Conservation (phyloP, 345 rosid genomes). For the Zanthoxylum bungeanum region DNA sequence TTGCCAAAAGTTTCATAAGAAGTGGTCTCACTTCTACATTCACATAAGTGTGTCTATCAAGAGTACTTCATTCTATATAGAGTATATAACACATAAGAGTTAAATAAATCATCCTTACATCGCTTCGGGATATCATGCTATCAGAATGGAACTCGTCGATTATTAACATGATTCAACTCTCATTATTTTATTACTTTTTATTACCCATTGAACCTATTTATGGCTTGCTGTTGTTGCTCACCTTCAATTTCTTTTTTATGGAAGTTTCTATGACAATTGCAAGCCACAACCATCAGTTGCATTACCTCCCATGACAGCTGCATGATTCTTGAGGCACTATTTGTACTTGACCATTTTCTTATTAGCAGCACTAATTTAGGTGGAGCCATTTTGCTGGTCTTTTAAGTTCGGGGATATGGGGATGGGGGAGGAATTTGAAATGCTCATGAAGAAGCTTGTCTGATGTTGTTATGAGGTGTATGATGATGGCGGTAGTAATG, state of each 20-base stretch:
- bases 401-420: conserved; percentile 19
- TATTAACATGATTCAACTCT: too few species aligned
- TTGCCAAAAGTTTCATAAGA: too few species aligned
- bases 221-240: conserved; percentile 22
- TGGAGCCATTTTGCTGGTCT: conserved; percentile 21
- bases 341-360: conserved; percentile 52
- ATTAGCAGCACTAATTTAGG: conserved; percentile 19
- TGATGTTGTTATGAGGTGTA: conserved; percentile 41
- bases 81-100: too few species aligned
- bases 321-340: conserved; percentile 91
- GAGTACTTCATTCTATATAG: too few species aligned
- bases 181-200: too few species aligned
- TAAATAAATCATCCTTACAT: too few species aligned
- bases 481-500: too few species aligned
- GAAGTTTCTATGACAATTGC: conserved; percentile 93
- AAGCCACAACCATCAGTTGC: conserved; percentile 95
- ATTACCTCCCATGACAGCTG: conserved; percentile 86
- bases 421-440: conserved; percentile 23
- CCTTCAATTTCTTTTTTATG: conserved; percentile 82
- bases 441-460: conserved; percentile 23
- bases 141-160: too few species aligned
- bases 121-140: too few species aligned
- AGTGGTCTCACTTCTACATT: too few species aligned
- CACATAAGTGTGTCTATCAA: too few species aligned
- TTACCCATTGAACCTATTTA: too few species aligned